Evolutionary conservation across 306 rosid genomes (phyloP).

Genomic region (Inga laurina): DNA sequence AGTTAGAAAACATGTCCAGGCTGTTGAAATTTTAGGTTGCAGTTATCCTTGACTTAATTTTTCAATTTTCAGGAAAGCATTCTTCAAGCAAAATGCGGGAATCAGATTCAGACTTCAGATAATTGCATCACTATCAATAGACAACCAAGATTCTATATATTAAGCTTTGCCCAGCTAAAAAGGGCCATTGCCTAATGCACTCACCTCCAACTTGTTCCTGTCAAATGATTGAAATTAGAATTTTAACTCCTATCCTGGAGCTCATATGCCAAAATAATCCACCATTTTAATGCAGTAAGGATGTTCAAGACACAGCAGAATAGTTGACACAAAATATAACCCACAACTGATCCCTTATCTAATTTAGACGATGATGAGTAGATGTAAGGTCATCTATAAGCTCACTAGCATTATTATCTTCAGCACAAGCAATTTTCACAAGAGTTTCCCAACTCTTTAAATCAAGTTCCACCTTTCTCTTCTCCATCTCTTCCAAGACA

Average conservation of each 20-base stretch:
- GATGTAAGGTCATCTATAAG: constrained; percentile 48
- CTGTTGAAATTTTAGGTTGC: background rate
- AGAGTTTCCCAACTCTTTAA: constrained; percentile 60
- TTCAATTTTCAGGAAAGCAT: constrained; percentile 16
- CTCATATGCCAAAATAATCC: background rate
- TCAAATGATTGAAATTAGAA: background rate
- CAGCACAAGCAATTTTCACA: constrained; percentile 50
- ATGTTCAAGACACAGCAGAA: background rate
- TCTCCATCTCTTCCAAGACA: constrained; percentile 86
- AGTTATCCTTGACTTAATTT: background rate
- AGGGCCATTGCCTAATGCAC: background rate
- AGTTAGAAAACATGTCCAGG: background rate
- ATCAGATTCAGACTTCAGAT: background rate
- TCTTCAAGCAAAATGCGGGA: background rate
- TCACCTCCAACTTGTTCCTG: background rate
- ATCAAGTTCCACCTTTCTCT: constrained; percentile 52
- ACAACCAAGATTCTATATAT: background rate
- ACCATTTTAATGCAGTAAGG: background rate
- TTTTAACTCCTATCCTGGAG: background rate
- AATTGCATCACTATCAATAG: background rate
- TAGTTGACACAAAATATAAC: background rate
- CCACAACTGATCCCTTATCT: background rate
- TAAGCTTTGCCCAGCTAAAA: background rate
- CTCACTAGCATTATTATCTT: constrained; percentile 40
- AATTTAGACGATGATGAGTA: constrained; percentile 9